Conservation (phyloP, 1,284 basidiomycete species). For the Ganoderma meredithae region DNA sequence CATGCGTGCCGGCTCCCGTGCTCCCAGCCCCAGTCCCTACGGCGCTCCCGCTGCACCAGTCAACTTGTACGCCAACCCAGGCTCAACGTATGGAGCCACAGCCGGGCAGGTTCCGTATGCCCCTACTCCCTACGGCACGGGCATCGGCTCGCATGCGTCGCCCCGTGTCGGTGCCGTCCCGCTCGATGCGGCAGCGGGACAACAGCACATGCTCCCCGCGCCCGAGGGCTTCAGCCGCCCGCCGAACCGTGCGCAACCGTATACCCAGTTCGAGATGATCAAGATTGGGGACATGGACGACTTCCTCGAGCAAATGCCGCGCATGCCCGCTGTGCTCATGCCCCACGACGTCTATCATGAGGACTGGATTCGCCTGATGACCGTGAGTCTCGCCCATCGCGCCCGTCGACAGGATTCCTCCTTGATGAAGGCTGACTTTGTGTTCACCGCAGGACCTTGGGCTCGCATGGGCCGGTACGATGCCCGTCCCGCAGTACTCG, state of each 20-base stretch:
- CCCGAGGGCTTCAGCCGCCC: slow-evolving; percentile 78
- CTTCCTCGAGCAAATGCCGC: slow-evolving; percentile 66
- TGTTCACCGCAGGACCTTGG: slow-evolving; percentile 61
- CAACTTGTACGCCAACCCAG: slow-evolving; percentile 26
- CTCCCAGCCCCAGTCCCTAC: slow-evolving; percentile 37
- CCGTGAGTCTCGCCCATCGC: slow-evolving; percentile 49
- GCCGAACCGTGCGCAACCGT: slow-evolving; percentile 69
- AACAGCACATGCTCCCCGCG: slow-evolving; percentile 56
- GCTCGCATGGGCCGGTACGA: slow-evolving; percentile 74
- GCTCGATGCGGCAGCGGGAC: slow-evolving; percentile 39
- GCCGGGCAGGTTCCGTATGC: slow-evolving; percentile 24
- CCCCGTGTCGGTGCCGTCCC: slow-evolving; percentile 34
- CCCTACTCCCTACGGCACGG: slow-evolving; percentile 14
- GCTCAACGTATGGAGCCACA: slow-evolving; percentile 14
- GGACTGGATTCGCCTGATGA: slow-evolving; percentile 81
- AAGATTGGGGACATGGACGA: slow-evolving; percentile 80
- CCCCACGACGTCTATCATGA: slow-evolving; percentile 80
- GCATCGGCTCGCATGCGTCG: slow-evolving; percentile 28
- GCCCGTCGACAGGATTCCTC: neutral
- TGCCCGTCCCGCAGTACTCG: slow-evolving; percentile 63
- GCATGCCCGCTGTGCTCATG: slow-evolving; percentile 73
- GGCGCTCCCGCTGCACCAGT: slow-evolving; percentile 22
- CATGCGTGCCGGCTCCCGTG: slow-evolving; percentile 34
- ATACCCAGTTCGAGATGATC: slow-evolving; percentile 71
- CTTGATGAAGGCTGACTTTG: too few species aligned